Base-by-base conservation (phyloP, 2,329 filamentous ascomycete species). In the Cephalotrichum gorgonifer region DNA sequence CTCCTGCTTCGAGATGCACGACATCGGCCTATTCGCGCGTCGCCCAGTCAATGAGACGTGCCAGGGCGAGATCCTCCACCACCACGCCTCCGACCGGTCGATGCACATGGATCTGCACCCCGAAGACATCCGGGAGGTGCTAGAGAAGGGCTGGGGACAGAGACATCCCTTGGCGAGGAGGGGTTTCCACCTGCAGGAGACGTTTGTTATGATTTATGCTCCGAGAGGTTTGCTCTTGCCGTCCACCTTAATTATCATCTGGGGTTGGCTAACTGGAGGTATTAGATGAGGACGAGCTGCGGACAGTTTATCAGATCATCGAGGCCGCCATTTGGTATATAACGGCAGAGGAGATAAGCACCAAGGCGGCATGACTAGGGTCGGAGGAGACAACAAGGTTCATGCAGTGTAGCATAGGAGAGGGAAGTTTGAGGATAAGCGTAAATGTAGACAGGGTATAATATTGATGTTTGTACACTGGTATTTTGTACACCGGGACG, bases 131-230 rank as follows among this genome's bases (percentile, higher is more conserved):
- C 78, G 74, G 56, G 71, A 83, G 47, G 75, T 93, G 17, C 67
- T 95, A 23, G 75, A 82, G 55, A 81, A 79, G 53, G 86, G 87
- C 2, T 94, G 88, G 88, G 89, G 85, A 1, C 81, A 94, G 67
- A 67, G 78, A 28, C 80, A 83, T 54, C 80, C 78, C 2, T 65
- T 89, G 49, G 82, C 86, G 7, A 77, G 79, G 57, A 82, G 79
- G 48, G 78, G 79, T 41, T 81, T 78, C 71, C 75, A 83, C 26
- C 81, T 93, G 49, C 86, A 87, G 0, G 68, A 73, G 3, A 83
- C 85, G 39, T 94, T 94, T 63, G 71, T 88, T 50, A 82, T 94
- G 79, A 72, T 94, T 4, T 95, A 95, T 66, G 86, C 88, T 17
- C 88, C 88, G 2, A 70, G 85, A 58, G 67, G 75, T 69, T 56